These are phyloP conservation scores for Picochlorum costavermella DNA, from an alignment of 139 green algal genomes.

Conservation along the genomic window DNA sequence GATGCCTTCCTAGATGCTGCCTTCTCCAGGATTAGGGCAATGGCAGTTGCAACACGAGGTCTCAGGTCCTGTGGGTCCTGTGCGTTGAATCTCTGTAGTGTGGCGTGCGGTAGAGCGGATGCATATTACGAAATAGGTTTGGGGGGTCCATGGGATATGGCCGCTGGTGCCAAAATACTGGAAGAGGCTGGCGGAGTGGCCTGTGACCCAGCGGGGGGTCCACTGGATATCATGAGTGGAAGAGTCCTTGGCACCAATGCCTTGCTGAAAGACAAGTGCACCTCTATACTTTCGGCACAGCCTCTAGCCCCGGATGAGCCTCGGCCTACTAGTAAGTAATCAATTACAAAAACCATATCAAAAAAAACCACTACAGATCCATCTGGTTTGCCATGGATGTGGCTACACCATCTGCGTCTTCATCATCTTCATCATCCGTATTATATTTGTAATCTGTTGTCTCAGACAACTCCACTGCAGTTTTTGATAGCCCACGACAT, in stretches of 20 bases:
- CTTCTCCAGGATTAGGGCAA: conserved; percentile 54
- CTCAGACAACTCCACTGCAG: conserved; percentile 34
- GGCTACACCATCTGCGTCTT: conserved; percentile 35
- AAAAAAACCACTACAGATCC: conserved; percentile 43
- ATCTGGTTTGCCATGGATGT: conserved; percentile 63
- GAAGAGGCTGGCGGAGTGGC: conserved; percentile 74
- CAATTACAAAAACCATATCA: not conserved
- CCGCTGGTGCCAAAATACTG: conserved; percentile 47
- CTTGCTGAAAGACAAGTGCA: conserved; percentile 26
- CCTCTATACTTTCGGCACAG: conserved; percentile 1
- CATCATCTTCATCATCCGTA: conserved; percentile 41
- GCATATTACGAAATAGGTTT: conserved; percentile 91
- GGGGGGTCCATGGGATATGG: conserved; percentile 72
- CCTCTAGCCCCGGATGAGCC: conserved; percentile 4
- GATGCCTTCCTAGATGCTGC: conserved; percentile 51
- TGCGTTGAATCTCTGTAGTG: conserved; percentile 72
- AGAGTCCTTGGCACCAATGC: conserved; percentile 66
- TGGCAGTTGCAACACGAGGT: conserved; percentile 34
- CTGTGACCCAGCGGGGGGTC: conserved; percentile 64
- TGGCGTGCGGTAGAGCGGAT: conserved; percentile 70
- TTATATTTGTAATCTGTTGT: conserved; percentile 57
- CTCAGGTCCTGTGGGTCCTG: conserved; percentile 83
- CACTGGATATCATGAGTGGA: conserved; percentile 66
- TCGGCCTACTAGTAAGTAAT: not conserved
- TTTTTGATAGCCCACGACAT: conserved; percentile 37